Evolutionary conservation across 1,139 yeast genomes (phyloP), one percentile per base, ranked within the genome.

Genomic region (Scheffersomyces cryptocercus): DNA sequence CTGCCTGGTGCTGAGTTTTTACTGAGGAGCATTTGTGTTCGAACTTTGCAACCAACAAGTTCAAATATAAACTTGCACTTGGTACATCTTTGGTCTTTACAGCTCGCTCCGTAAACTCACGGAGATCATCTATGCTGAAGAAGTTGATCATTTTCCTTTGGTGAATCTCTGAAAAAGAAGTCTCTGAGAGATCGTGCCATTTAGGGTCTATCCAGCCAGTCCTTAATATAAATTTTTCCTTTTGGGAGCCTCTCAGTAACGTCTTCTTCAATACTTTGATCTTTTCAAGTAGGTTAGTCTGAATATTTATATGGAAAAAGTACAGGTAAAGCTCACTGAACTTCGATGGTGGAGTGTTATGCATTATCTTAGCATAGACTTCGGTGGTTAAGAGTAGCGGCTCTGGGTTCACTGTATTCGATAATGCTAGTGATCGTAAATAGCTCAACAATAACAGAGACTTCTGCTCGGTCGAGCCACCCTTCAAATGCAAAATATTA

Each of bases 181-280:
- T 43, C 28, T 52, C 50, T 14, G 59, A 52, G 1, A 67, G 59
- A 44, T 70, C 62, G 44, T 69, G 73, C 75, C 76, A 72, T 43
- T 60, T 63, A 1, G 76, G 67, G 31, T 62, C 53, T 3, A 66
- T 40, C 46, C 61, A 54, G 0, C 79, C 79, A 0, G 78, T 72
- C 40, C 73, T 54, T 4, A 65, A 64, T 3, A 70, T 58, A 44
- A 64, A 68, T 37, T 59, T 58, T 3, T 72, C 73, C 20, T 65
- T 44, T 35, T 62, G 61, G 2, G 67, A 56, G 1, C 77, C 75
- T 7, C 46, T 49, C 29, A 56, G 44, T 13, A 73, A 54, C 2
- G 52, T 52, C 13, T 49, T 49, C 39, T 65, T 68, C 14, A 73
- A 44, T 0, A 40, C 28, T 11, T 31, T 31, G 7, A 31, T 10